These are phyloP conservation scores for Cladosporium sp. DNA, from an alignment of 2,329 filamentous ascomycete species.

Conservation along the genomic window DNA sequence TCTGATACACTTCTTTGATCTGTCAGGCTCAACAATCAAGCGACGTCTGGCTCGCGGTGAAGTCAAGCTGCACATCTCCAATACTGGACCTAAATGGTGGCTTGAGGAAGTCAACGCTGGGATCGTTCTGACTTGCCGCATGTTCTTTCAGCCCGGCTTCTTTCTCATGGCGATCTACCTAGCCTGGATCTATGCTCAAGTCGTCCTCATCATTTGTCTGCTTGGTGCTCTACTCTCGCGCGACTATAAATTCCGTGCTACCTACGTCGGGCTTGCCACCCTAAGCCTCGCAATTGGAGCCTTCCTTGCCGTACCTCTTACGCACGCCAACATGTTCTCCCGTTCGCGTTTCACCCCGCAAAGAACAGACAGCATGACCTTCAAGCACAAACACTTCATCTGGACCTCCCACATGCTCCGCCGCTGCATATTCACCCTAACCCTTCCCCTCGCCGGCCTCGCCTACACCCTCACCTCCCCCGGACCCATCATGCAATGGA, in stretches of 20 bases:
- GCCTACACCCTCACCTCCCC: constrained; percentile 68
- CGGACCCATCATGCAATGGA: constrained; percentile 47
- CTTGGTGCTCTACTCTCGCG: constrained; percentile 71
- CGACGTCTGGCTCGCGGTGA: constrained; percentile 69
- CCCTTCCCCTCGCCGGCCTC: constrained; percentile 67
- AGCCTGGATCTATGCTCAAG: constrained; percentile 76
- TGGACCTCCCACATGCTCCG: constrained; percentile 75
- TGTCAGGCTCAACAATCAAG: constrained; percentile 48
- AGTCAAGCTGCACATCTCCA: constrained; percentile 72
- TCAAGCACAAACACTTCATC: constrained; percentile 63
- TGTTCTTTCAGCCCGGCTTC: constrained; percentile 75
- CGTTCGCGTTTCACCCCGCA: constrained; percentile 62
- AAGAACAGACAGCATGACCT: constrained; percentile 67
- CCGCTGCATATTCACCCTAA: constrained; percentile 66
- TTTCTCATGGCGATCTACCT: constrained; percentile 71
- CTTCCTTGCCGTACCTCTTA: constrained; percentile 69
- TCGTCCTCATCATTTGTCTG: constrained; percentile 70
- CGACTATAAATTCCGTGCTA: constrained; percentile 65
- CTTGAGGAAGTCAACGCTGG: constrained; percentile 75
- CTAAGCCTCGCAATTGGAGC: constrained; percentile 69
- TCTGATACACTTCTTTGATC: constrained; percentile 62
- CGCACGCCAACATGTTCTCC: constrained; percentile 70
- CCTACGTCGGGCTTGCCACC: constrained; percentile 67
- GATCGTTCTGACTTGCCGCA: constrained; percentile 64
- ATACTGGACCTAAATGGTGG: constrained; percentile 75